A percentile compares a stretch with the other conserved stretches of the same genome.
phyloP scores from a whole-genome alignment of 768 basidiomycete genomes.

The Mycena pura region DNA sequence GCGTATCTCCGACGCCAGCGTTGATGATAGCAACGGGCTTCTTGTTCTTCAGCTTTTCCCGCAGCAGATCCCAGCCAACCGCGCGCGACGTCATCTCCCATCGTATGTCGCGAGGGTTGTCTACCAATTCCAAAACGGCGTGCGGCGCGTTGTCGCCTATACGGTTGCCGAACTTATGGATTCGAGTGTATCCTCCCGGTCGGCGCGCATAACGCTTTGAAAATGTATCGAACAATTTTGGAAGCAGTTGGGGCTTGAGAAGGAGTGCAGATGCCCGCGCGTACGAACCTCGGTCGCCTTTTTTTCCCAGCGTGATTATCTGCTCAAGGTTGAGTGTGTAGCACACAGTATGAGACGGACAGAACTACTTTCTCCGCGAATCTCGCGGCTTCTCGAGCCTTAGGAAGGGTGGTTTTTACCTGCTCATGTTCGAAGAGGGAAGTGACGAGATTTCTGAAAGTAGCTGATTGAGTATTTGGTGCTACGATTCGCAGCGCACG shows the following conservation, averaged over 20 bases:
- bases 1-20: slow-evolving; percentile 52
- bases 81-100: slow-evolving; percentile 89
- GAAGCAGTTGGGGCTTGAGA: slow-evolving; percentile 70
- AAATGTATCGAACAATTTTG: slow-evolving; percentile 85
- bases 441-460: slow-evolving; percentile 85
- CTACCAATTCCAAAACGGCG: slow-evolving; percentile 94
- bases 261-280: slow-evolving; percentile 80
- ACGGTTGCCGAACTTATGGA: slow-evolving; percentile 90
- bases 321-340: slow-evolving; percentile 33
- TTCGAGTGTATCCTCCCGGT: slow-evolving; percentile 94
- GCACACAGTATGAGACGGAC: slow-evolving; percentile 27
- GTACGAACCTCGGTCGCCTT: slow-evolving; percentile 73
- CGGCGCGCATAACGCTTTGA: slow-evolving; percentile 81
- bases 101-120: slow-evolving; percentile 87
- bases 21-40: slow-evolving; percentile 57
- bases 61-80: slow-evolving; percentile 83
- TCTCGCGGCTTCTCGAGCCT: slow-evolving; percentile 90
- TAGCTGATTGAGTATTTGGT: slow-evolving; percentile 18
- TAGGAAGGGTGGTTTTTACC: slow-evolving; percentile 94
- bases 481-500: slow-evolving; percentile 22
- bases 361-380: slow-evolving; percentile 83
- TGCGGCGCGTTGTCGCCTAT: slow-evolving; percentile 92
- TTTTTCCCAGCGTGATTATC: slow-evolving; percentile 95
- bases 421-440: slow-evolving; percentile 94
- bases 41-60: slow-evolving; percentile 55